A percentile compares a stretch with the other conserved stretches of the same genome.
Conservation (phyloP, 371 early-diverging fungal species). For the Mortierella polycephala region DNA sequence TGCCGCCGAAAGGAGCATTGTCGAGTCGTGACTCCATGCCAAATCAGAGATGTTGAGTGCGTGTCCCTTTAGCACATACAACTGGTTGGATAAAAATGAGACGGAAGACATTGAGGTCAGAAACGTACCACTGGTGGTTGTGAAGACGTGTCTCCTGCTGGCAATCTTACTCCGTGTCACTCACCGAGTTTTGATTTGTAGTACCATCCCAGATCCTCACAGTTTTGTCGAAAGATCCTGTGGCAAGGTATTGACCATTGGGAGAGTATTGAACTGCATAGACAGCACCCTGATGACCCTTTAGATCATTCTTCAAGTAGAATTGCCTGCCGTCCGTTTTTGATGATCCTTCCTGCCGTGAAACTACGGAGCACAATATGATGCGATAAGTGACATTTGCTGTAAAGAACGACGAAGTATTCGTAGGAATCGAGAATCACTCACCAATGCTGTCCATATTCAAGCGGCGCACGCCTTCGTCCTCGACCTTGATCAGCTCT, state of each 20-base stretch:
- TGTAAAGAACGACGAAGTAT: background rate
- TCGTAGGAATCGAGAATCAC: background rate
- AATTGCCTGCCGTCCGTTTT: conserved; percentile 60
- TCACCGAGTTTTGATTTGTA: conserved; percentile 76
- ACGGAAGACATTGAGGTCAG: too few relatives aligned
- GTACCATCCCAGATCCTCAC: conserved; percentile 89
- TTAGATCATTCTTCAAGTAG: conserved; percentile 66
- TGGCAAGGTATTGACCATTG: conserved; percentile 81
- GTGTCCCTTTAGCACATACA: conserved; percentile 71
- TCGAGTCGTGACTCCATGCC: conserved; percentile 81
- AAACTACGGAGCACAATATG: conserved; percentile 10
- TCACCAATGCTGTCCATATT: conserved; percentile 52
- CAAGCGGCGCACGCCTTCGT: conserved; percentile 43
- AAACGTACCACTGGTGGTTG: background rate
- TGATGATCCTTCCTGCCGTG: conserved; percentile 45
- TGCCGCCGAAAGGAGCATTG: conserved; percentile 79
- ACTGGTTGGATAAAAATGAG: background rate
- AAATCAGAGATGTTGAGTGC: conserved; percentile 86
- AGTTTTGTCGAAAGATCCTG: conserved; percentile 93
- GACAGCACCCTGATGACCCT: conserved; percentile 90
- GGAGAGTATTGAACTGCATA: conserved; percentile 87
- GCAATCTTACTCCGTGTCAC: background rate
- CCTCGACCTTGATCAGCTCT: conserved; percentile 46
- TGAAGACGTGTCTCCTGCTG: background rate
- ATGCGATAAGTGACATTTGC: background rate